Base-by-base conservation (phyloP, 768 basidiomycete genomes). In the Sarcodon sp. region DNA sequence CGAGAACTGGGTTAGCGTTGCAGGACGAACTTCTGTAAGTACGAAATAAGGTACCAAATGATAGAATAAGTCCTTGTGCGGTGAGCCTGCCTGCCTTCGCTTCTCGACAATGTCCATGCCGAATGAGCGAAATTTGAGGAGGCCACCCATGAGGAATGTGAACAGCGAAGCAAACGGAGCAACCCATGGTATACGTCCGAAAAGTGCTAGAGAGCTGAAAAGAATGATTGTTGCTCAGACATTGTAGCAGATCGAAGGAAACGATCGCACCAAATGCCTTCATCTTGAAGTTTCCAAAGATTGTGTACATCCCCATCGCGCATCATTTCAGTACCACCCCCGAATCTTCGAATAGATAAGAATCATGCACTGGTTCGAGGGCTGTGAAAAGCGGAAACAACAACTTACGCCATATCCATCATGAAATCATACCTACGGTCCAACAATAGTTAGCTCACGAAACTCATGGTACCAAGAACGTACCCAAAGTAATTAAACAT, bases 401-500 rank as follows among this genome's bases (percentile, higher is more conserved):
- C 3, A 7, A 41, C 39, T 7, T 27, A 41, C 49, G 47, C 36
- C 41, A 51, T 32, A 13, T 50, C 50, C 9, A 45, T 46, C 52
- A 54, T 54, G 36, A 54, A 48, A 37, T 54, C 53, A 32, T 54
- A 51, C n/a, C 53, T 54, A 16, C 6, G 7, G 36, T 35, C 16
- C 35, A 18, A 13, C 32, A 46, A 49, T 21, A 55, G 48, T 39
- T 49, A 41, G 39, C 31, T 18, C 16, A 47, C 35, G 13, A 38
- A 4, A 36, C 16, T 13, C 13, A 15, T 12, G 16, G 31, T 13
- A 11, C 5, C 33, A 6, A 35, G 49, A 12, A 61, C 68, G 45
- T 45, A 70, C 69, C 64, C 48, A 52, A 67, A 70, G 52, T 55
- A 69, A 36, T 57, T 57, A 39, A 69, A 58, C 65, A 64, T 67